Evolutionary conservation across 2,329 filamentous ascomycete species (phyloP).

Genomic region (Delphinella strobiligena): DNA sequence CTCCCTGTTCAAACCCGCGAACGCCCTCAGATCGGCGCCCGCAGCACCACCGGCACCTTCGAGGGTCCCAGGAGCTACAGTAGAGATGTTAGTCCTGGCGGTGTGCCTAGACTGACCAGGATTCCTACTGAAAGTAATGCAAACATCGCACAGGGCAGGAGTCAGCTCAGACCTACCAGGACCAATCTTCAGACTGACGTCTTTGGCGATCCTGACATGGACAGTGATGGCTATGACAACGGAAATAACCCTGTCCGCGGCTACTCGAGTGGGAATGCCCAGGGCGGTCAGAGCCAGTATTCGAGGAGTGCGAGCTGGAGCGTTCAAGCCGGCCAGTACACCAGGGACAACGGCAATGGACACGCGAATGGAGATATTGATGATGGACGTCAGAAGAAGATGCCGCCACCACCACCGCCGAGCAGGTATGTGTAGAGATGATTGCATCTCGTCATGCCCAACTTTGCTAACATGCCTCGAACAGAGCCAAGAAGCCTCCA

Average conservation of each 20-base stretch:
- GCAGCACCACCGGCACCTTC: constrained; percentile 42
- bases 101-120: constrained; percentile 35
- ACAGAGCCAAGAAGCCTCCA: constrained; percentile 53
- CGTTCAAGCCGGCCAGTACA: constrained; percentile 13
- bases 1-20: constrained; percentile 17
- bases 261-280: constrained; percentile 35
- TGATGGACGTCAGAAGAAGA: constrained; percentile 28
- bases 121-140: constrained; percentile 42
- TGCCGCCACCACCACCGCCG: constrained; percentile 51
- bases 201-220: constrained; percentile 39
- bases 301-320: constrained; percentile 41
- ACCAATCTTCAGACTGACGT: constrained; percentile 28
- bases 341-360: neutral
- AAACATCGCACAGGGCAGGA: constrained; percentile 32
- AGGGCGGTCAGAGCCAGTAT: constrained; percentile 17
- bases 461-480: neutral
- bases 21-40: constrained; percentile 30
- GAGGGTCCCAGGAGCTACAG: constrained; percentile 37
- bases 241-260: constrained; percentile 43
- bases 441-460: too few species aligned
- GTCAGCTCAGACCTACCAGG: constrained; percentile 27
- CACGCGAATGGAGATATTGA: constrained; percentile 11
- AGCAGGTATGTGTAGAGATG: constrained; percentile 29
- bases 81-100: constrained; percentile 38
- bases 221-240: constrained; percentile 37